Evolutionary conservation across 2,329 filamentous ascomycete genomes (phyloP), one percentile per base, ranked within the genome.

Genomic region (Decorospora gaudefroyi): DNA sequence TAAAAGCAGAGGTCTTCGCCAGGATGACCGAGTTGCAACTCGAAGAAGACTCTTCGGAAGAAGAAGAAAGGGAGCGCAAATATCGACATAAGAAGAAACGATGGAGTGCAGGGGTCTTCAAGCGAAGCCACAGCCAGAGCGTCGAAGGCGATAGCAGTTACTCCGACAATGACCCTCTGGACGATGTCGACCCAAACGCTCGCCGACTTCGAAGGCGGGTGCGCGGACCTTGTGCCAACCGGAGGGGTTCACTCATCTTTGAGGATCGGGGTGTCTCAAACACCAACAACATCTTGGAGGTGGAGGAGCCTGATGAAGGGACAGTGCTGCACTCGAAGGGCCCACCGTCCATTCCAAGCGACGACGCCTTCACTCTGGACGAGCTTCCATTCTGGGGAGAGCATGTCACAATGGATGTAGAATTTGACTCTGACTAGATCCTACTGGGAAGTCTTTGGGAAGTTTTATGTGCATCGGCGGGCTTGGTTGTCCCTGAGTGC

Each of bases 91-190:
- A 71, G 49, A 73, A 72, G 51, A 71, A 73, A 47, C 61, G 69
- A 27, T 73, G 71, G 66, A 74, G 72, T 32, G 60, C 65, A 15
- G 68, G 72, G 6, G 60, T 68, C 29, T 74, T 71, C 62, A 78
- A 78, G 55, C 69, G 75, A 30, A 73, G 63, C 31, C 69, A 76
- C 58, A 74, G 71, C 49, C 68, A 75, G 57, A 76, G 70, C 41
- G 61, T 75, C 18, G 72, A 72, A 53, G 72, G 71, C 37, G 72
- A 75, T 36, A 69, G 69, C 39, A 73, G 71, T 49, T 67, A 68
- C 34, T 71, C 71, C 15, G 72, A 75, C 41, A 59, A 67, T 27
- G 73, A 74, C 15, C 68, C 65, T 11, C 59, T 72, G 17, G 70
- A 72, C 41, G 72, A 74, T 39, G 55, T 70, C 27, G 65, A 68